phyloP scores from a whole-genome alignment of 2,329 filamentous ascomycete genomes.

The Hymenoscyphus salicellus region DNA sequence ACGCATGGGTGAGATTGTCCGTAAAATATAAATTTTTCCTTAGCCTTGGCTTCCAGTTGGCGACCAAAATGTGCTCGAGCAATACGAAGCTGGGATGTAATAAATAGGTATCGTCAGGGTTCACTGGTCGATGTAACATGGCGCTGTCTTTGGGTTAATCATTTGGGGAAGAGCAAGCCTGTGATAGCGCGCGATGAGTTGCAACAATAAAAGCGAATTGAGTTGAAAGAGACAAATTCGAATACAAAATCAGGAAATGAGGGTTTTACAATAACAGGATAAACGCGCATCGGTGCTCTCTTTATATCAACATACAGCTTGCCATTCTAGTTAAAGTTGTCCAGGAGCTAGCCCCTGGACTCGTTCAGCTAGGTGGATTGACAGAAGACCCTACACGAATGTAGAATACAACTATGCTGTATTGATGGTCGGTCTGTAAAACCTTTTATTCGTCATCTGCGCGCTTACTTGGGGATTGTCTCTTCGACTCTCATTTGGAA shows the following conservation, averaged over 20 bases:
- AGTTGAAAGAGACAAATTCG: not conserved
- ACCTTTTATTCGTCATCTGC: slow-evolving; percentile 32
- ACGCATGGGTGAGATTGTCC: not conserved
- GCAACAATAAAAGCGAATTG: not conserved
- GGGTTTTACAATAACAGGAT: not conserved
- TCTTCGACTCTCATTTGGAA: not conserved
- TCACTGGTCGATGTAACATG: not conserved
- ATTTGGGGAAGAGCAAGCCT: not conserved
- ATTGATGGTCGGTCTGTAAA: slow-evolving; percentile 18
- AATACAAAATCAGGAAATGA: not conserved
- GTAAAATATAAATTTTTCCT: not conserved
- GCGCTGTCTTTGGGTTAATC: not conserved
- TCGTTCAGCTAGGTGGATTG: slow-evolving; percentile 17
- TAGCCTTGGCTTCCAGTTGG: not conserved
- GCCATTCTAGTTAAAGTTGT: not conserved
- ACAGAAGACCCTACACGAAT: slow-evolving; percentile 26
- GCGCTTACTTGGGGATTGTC: slow-evolving; percentile 9
- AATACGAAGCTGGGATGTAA: too few species aligned
- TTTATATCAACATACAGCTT: slow-evolving; percentile 33
- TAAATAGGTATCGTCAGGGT: not conserved
- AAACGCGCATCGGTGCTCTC: slow-evolving; percentile 34
- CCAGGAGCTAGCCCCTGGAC: slow-evolving; percentile 18
- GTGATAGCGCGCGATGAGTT: not conserved
- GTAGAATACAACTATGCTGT: slow-evolving; percentile 21
- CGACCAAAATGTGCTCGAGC: not conserved